A percentile compares a stretch with the other conserved stretches of the same genome.
These are phyloP conservation scores for Neurospora intermedia DNA, from an alignment of 495 filamentous ascomycete species.

Conservation along the genomic window DNA sequence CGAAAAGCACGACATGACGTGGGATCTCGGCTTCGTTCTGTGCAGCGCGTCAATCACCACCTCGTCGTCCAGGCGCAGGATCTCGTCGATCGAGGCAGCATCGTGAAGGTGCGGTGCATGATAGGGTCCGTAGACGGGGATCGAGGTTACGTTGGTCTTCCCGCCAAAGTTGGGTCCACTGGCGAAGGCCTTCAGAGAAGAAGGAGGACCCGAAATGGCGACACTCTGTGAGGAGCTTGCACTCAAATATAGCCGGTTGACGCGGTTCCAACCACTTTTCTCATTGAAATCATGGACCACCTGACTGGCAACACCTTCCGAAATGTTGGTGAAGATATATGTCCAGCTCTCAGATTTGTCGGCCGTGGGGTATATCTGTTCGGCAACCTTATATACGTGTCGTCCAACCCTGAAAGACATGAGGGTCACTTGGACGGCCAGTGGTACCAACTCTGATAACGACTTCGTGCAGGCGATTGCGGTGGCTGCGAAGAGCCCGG, in stretches of 20 bases:
- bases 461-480: constrained; percentile 59
- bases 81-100: constrained; percentile 46
- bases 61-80: constrained; percentile 39
- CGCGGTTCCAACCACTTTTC: constrained; percentile 20
- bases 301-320: constrained; percentile 32
- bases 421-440: constrained; percentile 59
- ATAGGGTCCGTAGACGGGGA: constrained; percentile 70
- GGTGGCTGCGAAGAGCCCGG: constrained; percentile 59
- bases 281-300: constrained; percentile 42
- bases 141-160: constrained; percentile 41
- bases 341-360: constrained; percentile 47
- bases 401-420: constrained; percentile 64
- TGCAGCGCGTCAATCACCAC: constrained; percentile 29
- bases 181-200: constrained; percentile 48
- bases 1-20: constrained; percentile 47
- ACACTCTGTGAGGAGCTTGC: constrained; percentile 58
- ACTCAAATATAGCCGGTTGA: constrained; percentile 61
- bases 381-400: constrained; percentile 42
- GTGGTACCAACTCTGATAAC: constrained; percentile 54
- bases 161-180: constrained; percentile 40
- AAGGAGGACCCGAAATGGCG: constrained; percentile 71
- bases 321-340: constrained; percentile 37
- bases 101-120: constrained; percentile 68
- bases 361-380: constrained; percentile 37
- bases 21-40: constrained; percentile 38